Evolutionary conservation across 140 eudicot species (phyloP), one percentile per base, ranked within the genome.

Genomic region (Erigeron philadelphicus): DNA sequence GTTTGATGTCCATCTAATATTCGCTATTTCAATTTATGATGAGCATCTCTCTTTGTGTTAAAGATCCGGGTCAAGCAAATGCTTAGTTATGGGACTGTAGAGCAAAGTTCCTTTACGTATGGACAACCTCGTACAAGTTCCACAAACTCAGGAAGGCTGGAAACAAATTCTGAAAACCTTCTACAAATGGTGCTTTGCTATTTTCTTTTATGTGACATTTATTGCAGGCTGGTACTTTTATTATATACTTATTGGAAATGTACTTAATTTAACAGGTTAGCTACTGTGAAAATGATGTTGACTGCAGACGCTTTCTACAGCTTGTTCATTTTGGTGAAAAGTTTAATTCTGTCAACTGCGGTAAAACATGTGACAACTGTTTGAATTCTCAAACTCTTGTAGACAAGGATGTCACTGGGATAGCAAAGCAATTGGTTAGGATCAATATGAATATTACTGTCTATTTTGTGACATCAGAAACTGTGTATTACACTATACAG

Each of bases 21-120:
- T 41, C 31, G 66, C 4, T 52, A 35, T 72, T 61, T 35, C 15
- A 15, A 47, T 64, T 41, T 16, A 47, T 56, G 67, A 67, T 71
- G 59, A 31, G 43, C 49, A 81, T 31, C 4, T 64, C 38, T 71
- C 12, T 57, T 35, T 25, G 60, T 41, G 59, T 67, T 80, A 76
- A 76, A 94, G 99, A 89, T 94, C 49, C 90, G 99, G 43, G 91
- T 94, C 70, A 94, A 94, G 83, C 90, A 87, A 74, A 94, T 94
- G 99, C 82, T 94, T 75, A 89, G 83, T 81, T 83, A 83, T 85
- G 99, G 94, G 66, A 81, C 67, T 67, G 68, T 54, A 9, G 98
- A 94, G 79, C 97, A 89, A 77, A 87, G 79, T 73, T 70, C 97
- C 62, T 75, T 83, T 50, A 61, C 81, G 45, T 80, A 88, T 69